Percentiles rank a stretch among this genome's conserved stretches.
Conservation (phyloP, 192 early-diverging fungal species). For the Rhizophagus prolifer region DNA sequence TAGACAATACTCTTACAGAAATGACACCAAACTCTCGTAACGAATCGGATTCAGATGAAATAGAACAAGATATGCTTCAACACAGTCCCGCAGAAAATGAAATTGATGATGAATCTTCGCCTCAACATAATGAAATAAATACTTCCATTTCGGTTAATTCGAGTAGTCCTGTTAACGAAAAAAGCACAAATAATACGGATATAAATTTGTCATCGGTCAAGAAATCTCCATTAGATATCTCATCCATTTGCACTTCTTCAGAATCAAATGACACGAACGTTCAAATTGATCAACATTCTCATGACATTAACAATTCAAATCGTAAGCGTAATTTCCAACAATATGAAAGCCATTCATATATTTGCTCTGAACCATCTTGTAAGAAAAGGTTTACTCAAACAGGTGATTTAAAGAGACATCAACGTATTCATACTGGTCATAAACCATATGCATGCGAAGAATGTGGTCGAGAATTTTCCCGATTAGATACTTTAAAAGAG, state of each 20-base stretch:
- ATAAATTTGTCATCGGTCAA: background rate
- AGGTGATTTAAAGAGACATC: conserved; percentile 75
- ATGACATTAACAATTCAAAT: background rate
- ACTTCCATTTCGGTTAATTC: background rate
- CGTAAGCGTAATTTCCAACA: background rate
- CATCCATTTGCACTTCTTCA: background rate
- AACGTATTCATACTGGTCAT: conserved; percentile 70
- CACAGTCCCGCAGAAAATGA: background rate
- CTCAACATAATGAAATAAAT: background rate
- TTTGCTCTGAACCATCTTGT: background rate
- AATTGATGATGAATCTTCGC: background rate
- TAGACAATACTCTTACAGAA: background rate
- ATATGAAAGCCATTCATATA: background rate
- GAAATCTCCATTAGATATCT: background rate
- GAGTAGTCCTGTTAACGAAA: background rate
- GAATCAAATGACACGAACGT: background rate
- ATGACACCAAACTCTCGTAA: background rate
- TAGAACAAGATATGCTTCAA: background rate
- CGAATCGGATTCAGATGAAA: background rate
- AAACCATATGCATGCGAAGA: conserved; percentile 69
- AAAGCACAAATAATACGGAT: background rate
- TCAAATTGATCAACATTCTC: background rate
- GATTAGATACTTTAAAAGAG: conserved; percentile 74
- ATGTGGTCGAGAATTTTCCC: conserved; percentile 72
- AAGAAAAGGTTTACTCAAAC: conserved; percentile 26